Conservation (phyloP, 2,329 filamentous ascomycete genomes). For the Fusarium concolor region DNA sequence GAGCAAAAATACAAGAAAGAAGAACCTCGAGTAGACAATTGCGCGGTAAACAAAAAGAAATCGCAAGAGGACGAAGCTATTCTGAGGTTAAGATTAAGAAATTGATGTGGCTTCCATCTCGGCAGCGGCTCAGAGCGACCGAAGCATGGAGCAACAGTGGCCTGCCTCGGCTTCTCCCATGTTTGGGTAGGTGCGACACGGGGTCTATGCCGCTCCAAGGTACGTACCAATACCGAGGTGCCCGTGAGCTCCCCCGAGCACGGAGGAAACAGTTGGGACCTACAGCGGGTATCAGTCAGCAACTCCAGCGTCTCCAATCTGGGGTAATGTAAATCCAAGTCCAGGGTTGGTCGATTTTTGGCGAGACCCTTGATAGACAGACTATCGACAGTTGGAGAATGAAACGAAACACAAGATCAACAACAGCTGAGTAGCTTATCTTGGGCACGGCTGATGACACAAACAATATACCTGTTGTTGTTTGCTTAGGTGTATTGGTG, state of each 20-base stretch:
- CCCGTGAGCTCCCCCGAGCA: constrained; percentile 4
- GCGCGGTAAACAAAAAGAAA: constrained; percentile 5
- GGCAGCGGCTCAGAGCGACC: constrained; percentile 41
- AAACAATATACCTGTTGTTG: not conserved
- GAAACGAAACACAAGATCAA: constrained; percentile 21
- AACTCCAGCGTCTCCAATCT: constrained; percentile 5
- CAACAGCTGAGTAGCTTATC: constrained; percentile 5
- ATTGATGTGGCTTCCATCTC: constrained; percentile 35
- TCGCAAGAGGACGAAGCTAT: constrained; percentile 13
- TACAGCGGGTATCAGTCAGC: constrained; percentile 11
- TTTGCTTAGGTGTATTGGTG: not conserved
- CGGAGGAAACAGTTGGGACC: not conserved
- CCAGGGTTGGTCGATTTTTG: constrained; percentile 2
- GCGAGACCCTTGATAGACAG: constrained; percentile 15
- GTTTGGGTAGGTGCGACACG: constrained; percentile 21
- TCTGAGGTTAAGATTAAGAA: constrained; percentile 25
- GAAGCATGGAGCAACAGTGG: constrained; percentile 24
- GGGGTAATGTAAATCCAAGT: constrained; percentile 32
- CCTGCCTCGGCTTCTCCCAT: constrained; percentile 40
- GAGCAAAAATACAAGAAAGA: not conserved
- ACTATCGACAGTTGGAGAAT: constrained; percentile 4
- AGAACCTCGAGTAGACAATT: constrained; percentile 9
- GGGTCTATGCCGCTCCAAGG: constrained; percentile 23
- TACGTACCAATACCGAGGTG: constrained; percentile 35
- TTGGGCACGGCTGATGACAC: not conserved